Conservation (phyloP, 768 basidiomycete genomes). For the Tulasnella calospora region DNA sequence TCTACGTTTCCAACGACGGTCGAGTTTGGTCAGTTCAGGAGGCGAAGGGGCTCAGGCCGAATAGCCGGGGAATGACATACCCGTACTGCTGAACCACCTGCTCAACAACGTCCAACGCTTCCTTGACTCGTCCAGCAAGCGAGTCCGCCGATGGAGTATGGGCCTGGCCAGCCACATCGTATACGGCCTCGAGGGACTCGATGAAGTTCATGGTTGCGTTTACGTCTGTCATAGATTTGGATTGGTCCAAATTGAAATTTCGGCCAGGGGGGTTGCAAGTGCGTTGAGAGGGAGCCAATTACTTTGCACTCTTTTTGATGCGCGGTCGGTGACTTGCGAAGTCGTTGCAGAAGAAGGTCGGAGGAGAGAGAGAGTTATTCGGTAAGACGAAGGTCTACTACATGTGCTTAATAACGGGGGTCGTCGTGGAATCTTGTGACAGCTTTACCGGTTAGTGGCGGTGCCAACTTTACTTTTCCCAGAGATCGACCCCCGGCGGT, state of each 20-base stretch:
- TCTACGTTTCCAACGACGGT: constrained; percentile 37
- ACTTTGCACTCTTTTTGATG: neutral
- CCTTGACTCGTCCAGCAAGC: constrained; percentile 46
- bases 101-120: constrained; percentile 80
- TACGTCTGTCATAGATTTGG: neutral
- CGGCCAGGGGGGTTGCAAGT: neutral
- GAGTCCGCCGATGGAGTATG: neutral
- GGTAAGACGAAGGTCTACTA: neutral
- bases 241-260: neutral
- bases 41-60: constrained; percentile 18
- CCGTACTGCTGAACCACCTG: constrained; percentile 69
- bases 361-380: neutral
- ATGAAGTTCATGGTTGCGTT: constrained; percentile 5
- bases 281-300: neutral
- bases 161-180: constrained; percentile 11
- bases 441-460: constrained; percentile 6
- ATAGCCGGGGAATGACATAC: constrained; percentile 48
- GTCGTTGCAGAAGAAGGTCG: neutral
- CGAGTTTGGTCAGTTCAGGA: constrained; percentile 23
- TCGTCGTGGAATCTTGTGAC: neutral
- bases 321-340: neutral
- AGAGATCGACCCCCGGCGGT: neutral
- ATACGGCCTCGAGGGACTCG: constrained; percentile 22
- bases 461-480: neutral
- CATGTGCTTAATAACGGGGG: neutral